Evolutionary conservation across 441 rosid genomes (phyloP).

Genomic region (Mallotus repandus): DNA sequence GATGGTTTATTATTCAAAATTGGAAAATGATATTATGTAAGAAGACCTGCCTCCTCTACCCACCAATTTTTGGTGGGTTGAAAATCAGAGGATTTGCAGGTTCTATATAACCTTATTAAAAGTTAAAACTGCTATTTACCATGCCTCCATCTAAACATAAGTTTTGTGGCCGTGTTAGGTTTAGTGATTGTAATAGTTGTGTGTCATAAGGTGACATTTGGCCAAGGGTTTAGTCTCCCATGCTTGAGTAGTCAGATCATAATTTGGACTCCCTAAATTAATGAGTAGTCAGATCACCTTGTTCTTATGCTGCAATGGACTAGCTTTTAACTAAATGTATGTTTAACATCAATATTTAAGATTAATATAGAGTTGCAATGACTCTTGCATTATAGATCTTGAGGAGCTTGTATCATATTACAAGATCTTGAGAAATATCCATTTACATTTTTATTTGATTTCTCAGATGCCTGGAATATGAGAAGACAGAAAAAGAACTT

Average conservation of each 20-base stretch:
- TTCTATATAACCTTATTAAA: no score
- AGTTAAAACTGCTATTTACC: no score
- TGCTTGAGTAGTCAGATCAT: background rate
- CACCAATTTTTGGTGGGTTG: no score
- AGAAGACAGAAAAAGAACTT: constrained; percentile 57
- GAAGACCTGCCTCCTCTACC: no score
- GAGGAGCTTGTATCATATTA: background rate
- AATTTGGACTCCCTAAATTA: background rate
- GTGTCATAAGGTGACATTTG: no score
- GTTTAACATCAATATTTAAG: background rate
- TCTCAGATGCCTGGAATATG: constrained; percentile 67
- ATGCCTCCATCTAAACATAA: no score
- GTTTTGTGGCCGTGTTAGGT: background rate
- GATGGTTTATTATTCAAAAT: no score
- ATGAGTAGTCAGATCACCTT: background rate
- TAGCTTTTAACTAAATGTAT: background rate
- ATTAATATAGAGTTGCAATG: background rate
- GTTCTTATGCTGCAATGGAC: background rate
- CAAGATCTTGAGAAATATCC: background rate
- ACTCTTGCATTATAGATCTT: background rate
- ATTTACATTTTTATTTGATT: constrained; percentile 4
- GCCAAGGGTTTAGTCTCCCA: background rate
- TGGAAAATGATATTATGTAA: no score
- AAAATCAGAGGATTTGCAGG: no score
- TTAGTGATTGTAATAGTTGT: no score